Evolutionary conservation across 2,329 filamentous ascomycete genomes (phyloP).

Genomic region (Apiospora pterosperma): DNA sequence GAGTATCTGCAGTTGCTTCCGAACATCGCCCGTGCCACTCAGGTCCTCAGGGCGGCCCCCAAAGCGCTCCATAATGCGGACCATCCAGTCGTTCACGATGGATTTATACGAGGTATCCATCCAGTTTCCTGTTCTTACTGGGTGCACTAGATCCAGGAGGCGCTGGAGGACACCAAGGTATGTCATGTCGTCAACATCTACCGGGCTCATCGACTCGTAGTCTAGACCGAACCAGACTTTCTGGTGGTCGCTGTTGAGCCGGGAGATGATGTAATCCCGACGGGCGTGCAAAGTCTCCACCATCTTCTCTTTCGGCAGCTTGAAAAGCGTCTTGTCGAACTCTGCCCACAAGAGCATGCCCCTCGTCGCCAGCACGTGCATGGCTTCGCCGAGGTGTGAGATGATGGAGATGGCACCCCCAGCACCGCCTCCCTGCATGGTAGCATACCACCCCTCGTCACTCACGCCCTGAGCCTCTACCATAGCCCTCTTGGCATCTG

Average conservation of each 20-base stretch:
- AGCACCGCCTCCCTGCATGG: slow-evolving; percentile 32
- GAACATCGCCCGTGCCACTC: background rate
- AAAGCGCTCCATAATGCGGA: slow-evolving; percentile 17
- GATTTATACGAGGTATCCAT: slow-evolving; percentile 29
- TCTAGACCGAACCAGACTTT: slow-evolving; percentile 45
- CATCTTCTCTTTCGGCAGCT: slow-evolving; percentile 28
- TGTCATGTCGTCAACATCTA: slow-evolving; percentile 46
- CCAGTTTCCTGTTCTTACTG: slow-evolving; percentile 32
- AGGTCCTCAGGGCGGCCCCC: background rate
- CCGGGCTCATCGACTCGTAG: slow-evolving; percentile 35
- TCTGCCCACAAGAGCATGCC: slow-evolving; percentile 33
- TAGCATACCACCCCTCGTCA: slow-evolving; percentile 41
- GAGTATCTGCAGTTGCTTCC: slow-evolving; percentile 6
- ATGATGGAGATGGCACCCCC: slow-evolving; percentile 25
- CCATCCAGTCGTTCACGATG: slow-evolving; percentile 20
- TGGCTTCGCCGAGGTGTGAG: slow-evolving; percentile 34
- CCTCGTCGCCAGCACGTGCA: slow-evolving; percentile 35
- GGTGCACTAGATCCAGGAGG: slow-evolving; percentile 44
- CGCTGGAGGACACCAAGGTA: slow-evolving; percentile 41
- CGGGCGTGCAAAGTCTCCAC: slow-evolving; percentile 38
- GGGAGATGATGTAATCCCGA: slow-evolving; percentile 39
- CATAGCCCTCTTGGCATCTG: slow-evolving; percentile 39
- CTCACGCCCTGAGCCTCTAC: slow-evolving; percentile 37
- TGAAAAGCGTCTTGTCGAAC: slow-evolving; percentile 30
- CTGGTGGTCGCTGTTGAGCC: slow-evolving; percentile 44